Percentiles rank a stretch among this genome's conserved stretches.
phyloP scores from a whole-genome alignment of 2,329 filamentous ascomycete species.

The Cyclaneusma minus region DNA sequence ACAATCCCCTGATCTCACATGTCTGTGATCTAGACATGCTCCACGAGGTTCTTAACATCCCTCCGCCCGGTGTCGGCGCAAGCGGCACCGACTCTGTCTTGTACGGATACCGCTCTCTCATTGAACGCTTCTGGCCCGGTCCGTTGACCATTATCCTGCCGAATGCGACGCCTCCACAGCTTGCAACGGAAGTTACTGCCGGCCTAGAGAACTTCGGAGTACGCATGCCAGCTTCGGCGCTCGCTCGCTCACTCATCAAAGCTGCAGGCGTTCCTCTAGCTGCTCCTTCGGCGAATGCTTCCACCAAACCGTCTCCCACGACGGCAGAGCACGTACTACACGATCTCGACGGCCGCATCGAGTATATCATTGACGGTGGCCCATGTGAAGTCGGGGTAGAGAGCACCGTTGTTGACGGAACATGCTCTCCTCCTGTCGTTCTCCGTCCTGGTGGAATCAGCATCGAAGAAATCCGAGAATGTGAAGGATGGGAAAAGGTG shows the following conservation, averaged over 20 bases:
- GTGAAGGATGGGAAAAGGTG: slow-evolving; percentile 68
- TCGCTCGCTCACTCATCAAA: slow-evolving; percentile 80
- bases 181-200: slow-evolving; percentile 88
- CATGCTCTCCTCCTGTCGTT: slow-evolving; percentile 66
- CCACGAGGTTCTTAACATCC: slow-evolving; percentile 20
- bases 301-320: slow-evolving; percentile 83
- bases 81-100: no score
- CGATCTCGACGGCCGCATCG: slow-evolving; percentile 69
- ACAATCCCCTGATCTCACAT: slow-evolving; percentile 93
- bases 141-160: slow-evolving; percentile 83
- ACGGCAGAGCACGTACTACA: slow-evolving; percentile 78
- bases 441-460: slow-evolving; percentile 78
- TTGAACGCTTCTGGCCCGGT: slow-evolving; percentile 82
- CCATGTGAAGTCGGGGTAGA: slow-evolving; percentile 81
- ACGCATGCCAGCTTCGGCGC: slow-evolving; percentile 70
- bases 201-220: slow-evolving; percentile 73
- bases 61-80: slow-evolving; percentile 16
- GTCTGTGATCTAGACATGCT: slow-evolving; percentile 70
- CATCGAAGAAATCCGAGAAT: slow-evolving; percentile 59
- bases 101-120: slow-evolving; percentile 60
- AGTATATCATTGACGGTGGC: slow-evolving; percentile 79
- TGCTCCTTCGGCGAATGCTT: slow-evolving; percentile 87
- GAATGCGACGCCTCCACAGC: slow-evolving; percentile 48
- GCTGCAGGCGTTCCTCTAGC: slow-evolving; percentile 66
- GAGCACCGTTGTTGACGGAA: slow-evolving; percentile 88